phyloP scores from a whole-genome alignment of 768 basidiomycete genomes.

The Termitomyces sp. region DNA sequence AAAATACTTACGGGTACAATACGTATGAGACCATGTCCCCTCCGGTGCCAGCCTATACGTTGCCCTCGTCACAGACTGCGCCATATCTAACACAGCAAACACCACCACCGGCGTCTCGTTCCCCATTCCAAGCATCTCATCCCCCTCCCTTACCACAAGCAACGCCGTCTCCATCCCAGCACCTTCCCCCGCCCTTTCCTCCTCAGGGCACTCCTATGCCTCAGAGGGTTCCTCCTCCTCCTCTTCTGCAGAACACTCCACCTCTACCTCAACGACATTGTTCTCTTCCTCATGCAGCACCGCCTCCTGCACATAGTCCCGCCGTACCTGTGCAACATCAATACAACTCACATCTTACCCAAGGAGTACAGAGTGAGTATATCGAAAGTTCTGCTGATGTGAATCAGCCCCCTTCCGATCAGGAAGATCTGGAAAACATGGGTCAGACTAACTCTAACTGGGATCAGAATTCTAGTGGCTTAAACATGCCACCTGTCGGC shows the following conservation, averaged over 20 bases:
- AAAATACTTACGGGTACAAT: slow-evolving; percentile 17
- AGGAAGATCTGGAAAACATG: background rate
- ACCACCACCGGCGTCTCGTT: background rate
- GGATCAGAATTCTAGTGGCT: background rate
- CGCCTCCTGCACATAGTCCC: slow-evolving; percentile 1
- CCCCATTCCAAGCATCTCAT: background rate
- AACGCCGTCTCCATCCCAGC: slow-evolving; percentile 7
- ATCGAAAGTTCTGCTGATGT: background rate
- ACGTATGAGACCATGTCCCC: slow-evolving; percentile 18
- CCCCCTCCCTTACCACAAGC: slow-evolving; percentile 3
- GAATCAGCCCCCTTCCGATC: background rate
- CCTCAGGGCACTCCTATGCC: slow-evolving; percentile 1
- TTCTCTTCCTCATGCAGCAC: slow-evolving; percentile 3
- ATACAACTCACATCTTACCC: background rate
- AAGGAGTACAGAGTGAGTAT: background rate
- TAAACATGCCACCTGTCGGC: background rate
- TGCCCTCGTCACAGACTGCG: slow-evolving; percentile 7
- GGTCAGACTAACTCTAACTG: background rate
- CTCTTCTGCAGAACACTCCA: background rate
- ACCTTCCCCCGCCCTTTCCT: background rate
- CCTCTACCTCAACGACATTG: slow-evolving; percentile 4
- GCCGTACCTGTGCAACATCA: background rate
- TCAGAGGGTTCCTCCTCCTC: slow-evolving; percentile 5
- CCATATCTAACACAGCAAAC: slow-evolving; percentile 9
- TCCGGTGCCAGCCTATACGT: slow-evolving; percentile 6